Evolutionary conservation across 192 early-diverging fungal genomes (phyloP).

Genomic region (Gigaspora rosea): DNA sequence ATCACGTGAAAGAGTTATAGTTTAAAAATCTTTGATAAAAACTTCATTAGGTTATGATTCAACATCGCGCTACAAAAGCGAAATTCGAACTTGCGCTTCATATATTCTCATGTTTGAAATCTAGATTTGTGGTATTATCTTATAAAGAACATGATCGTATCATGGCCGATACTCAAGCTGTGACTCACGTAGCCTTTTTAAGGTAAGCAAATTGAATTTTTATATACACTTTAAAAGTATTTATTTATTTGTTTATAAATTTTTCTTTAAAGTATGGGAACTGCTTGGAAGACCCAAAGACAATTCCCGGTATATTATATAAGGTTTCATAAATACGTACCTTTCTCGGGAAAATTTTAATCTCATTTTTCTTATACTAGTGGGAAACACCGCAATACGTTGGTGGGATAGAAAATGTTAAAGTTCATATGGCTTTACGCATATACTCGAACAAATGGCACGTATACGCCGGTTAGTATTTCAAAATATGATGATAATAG

Average conservation of each 20-base stretch:
- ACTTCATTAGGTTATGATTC: slow-evolving; percentile 65
- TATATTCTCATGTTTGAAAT: slow-evolving; percentile 76
- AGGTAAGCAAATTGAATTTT: slow-evolving; percentile 42
- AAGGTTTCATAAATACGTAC: background rate
- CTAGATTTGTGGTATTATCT: slow-evolving; percentile 76
- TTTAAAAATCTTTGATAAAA: no score
- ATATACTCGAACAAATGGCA: slow-evolving; percentile 98
- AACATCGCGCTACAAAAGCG: slow-evolving; percentile 66
- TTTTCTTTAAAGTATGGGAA: slow-evolving; percentile 70
- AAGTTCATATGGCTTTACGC: slow-evolving; percentile 88
- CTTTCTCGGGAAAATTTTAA: background rate
- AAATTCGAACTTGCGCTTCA: slow-evolving; percentile 61
- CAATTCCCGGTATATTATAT: slow-evolving; percentile 68
- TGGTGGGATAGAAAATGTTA: slow-evolving; percentile 97
- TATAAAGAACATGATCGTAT: slow-evolving; percentile 91
- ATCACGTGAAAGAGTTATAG: no score
- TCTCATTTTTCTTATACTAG: slow-evolving; percentile 36
- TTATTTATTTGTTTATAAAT: slow-evolving; percentile 3
- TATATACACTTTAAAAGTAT: background rate
- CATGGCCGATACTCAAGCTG: slow-evolving; percentile 97
- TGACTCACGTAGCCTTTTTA: slow-evolving; percentile 93
- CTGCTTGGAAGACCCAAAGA: slow-evolving; percentile 83
- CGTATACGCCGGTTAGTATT: slow-evolving; percentile 80
- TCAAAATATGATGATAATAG: background rate
- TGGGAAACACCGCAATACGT: slow-evolving; percentile 88